A percentile compares a stretch with the other conserved stretches of the same genome.
phyloP scores from a whole-genome alignment of 139 green algal species.

The Raphidocelis subcapitata region DNA sequence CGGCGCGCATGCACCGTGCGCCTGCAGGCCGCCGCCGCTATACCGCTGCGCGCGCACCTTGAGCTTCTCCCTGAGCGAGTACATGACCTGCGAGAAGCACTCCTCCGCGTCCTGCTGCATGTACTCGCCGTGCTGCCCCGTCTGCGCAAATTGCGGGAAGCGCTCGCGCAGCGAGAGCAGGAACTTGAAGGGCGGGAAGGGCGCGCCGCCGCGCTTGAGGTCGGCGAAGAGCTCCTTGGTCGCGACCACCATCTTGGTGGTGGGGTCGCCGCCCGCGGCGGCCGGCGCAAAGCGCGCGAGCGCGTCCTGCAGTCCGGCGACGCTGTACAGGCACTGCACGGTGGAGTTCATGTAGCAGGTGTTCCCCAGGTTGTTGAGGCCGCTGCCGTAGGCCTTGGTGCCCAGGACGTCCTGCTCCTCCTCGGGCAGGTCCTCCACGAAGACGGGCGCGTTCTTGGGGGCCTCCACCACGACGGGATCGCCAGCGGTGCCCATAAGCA shows the following conservation, averaged over 20 bases:
- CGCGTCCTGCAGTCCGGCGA: conserved; percentile 66
- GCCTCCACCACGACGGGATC: conserved; percentile 70
- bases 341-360: conserved; percentile 98
- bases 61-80: conserved; percentile 67
- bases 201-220: conserved; percentile 50
- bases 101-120: conserved; percentile 99
- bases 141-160: conserved; percentile 95
- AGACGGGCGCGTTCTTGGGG: conserved; percentile 66
- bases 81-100: conserved; percentile 92
- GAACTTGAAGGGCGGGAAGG: conserved; percentile 85
- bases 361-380: conserved; percentile 92
- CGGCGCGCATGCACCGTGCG: too few relatives aligned
- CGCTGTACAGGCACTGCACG: conserved; percentile 84
- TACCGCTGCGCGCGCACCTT: conserved; percentile 67
- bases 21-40: too few relatives aligned
- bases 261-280: conserved; percentile 13
- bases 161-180: conserved; percentile 75
- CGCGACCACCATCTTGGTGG: conserved; percentile 52
- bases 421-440: conserved; percentile 95
- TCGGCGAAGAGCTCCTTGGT: conserved; percentile 79
- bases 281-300: conserved; percentile 20
- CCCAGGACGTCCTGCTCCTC: conserved; percentile 67
- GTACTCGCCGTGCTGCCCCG: conserved; percentile 59
- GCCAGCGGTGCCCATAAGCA: conserved; percentile 96
- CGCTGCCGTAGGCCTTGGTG: conserved; percentile 68